Evolutionary conservation across 2,329 filamentous ascomycete genomes (phyloP), one percentile per base, ranked within the genome.

Genomic region (Paecilomyces dactylethromorphus): DNA sequence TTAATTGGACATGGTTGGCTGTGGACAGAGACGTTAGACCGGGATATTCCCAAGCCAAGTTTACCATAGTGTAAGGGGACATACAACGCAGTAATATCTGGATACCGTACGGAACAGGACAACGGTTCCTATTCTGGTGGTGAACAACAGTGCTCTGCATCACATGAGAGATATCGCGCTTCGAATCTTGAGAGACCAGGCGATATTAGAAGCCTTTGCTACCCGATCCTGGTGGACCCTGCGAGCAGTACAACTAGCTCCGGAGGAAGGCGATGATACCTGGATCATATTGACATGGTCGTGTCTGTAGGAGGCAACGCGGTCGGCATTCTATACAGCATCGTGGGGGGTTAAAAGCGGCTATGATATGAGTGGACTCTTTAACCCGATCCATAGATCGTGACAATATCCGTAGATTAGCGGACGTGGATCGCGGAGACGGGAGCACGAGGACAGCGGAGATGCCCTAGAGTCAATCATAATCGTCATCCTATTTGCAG

Each of bases 1-100:
- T 45, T 18, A n/a, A 45, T 45, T 51, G 21, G 56, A 32, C 4
- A 45, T 73, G 66, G 71, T 72, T 74, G 71, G 71, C 61, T 59
- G 51, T 13, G 15, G 18, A 54, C 7, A 55, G 63, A 71, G 66
- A 71, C 71, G 68, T 68, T 64, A 57, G 58, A 63, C 58, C 65
- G 68, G 68, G 69, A 68, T 67, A 59, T 64, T 61, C 52, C 26
- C 56, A 24, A 39, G 35, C 33, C 33, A 56, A 54, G 29, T 52
- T 52, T 54, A 54, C 53, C 54, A 13, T 35, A 8, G 5, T 56
- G 54, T 33, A 35, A 56, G 22, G 32, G 15, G 21, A 56, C 31
- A 13, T 39, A 39, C 22, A 54, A 3, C 31, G 49, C 18, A 45
- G 31, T n/a, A 22, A 13, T 26, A 35, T 56, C 26, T 7, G 26